Conservation (phyloP, 2,329 filamentous ascomycete genomes). For the Immersiporthe knoxdaviesiana region DNA sequence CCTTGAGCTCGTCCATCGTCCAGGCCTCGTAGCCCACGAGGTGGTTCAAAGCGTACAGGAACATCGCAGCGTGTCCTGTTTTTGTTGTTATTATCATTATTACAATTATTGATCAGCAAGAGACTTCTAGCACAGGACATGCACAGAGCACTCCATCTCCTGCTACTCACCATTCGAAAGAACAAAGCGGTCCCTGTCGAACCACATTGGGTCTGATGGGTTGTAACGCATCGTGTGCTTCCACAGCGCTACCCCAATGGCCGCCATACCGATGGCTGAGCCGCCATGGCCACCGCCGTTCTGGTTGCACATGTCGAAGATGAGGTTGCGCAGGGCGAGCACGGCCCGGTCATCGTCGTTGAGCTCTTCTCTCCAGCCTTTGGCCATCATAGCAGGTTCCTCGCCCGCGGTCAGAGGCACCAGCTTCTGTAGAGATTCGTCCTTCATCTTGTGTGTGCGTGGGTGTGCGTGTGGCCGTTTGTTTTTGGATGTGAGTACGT, state of each 20-base stretch:
- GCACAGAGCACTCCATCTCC: too few relatives aligned
- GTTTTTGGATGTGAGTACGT: too few relatives aligned
- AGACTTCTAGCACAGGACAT: too few relatives aligned
- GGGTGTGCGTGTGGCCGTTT: too few relatives aligned
- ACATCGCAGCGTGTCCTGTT: slow-evolving; percentile 56
- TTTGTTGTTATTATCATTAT: too few relatives aligned
- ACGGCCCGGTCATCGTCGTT: slow-evolving; percentile 18
- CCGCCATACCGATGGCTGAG: slow-evolving; percentile 62
- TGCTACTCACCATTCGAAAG: slow-evolving; percentile 59
- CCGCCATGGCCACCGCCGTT: slow-evolving; percentile 37
- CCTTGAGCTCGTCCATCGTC: slow-evolving; percentile 61
- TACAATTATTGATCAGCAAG: too few relatives aligned
- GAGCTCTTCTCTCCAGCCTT: slow-evolving; percentile 2
- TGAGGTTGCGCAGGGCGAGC: slow-evolving; percentile 29
- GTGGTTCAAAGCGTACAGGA: slow-evolving; percentile 58
- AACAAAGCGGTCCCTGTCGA: slow-evolving; percentile 66
- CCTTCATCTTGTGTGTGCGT: too few relatives aligned
- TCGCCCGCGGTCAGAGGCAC: neutral
- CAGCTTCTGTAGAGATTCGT: neutral
- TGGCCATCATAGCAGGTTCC: too few relatives aligned
- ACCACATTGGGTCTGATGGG: slow-evolving; percentile 57
- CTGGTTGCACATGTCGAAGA: slow-evolving; percentile 27
- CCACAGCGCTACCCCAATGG: slow-evolving; percentile 62
- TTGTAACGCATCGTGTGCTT: slow-evolving; percentile 66
- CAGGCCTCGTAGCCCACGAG: slow-evolving; percentile 57